Base-by-base conservation (phyloP, 2,329 filamentous ascomycete species). In the Fusarium ramigenum region DNA sequence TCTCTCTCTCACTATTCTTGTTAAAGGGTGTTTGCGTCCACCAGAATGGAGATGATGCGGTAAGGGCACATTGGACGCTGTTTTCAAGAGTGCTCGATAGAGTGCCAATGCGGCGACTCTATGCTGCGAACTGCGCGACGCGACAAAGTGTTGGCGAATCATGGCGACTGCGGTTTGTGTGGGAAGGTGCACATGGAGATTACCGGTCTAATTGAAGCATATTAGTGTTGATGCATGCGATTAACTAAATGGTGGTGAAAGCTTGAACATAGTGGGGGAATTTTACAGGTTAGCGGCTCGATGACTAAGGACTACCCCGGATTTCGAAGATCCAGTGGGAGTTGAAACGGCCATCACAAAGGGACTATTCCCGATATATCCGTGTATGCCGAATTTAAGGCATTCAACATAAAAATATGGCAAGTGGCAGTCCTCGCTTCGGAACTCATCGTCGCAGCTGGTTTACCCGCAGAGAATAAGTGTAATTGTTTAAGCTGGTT, bases 21-120 rank as follows among this genome's bases (percentile, higher is more conserved):
- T 83, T 60, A 94, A 81, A 0, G 89, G 88, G 63, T 86, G 71
- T 14, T 59, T 56, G 9, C 63, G 42, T 19, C 82, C 64, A 77
- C 78, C 23, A 44, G 76, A 77, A 37, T 77, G 70, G 8, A 78
- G 57, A 52, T 88, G 83, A 78, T 84, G 76, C 4, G 88, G 86
- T 4, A 93, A 82, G 3, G 86, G 82, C 39, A 92, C 82, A 44
- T 81, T 83, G 36, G 83, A 80, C 66, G 86, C 89, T 81, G 89
- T 87, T 70, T 86, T 86, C 59, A 94, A 83, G 62, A 96, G 88
- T 40, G 92, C 90, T 70, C 91, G 88, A 83, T 92, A 95, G 54
- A 96, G 89, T 57, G 93, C 91, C 71, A 93, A 87, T 78, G 89
- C 88, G 77, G 88, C 88, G 77, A 77, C 79, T 69, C 88, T 85